These are phyloP conservation scores for Saksenaea oblongispora DNA, from an alignment of 371 early-diverging fungal genomes.

Conservation along the genomic window DNA sequence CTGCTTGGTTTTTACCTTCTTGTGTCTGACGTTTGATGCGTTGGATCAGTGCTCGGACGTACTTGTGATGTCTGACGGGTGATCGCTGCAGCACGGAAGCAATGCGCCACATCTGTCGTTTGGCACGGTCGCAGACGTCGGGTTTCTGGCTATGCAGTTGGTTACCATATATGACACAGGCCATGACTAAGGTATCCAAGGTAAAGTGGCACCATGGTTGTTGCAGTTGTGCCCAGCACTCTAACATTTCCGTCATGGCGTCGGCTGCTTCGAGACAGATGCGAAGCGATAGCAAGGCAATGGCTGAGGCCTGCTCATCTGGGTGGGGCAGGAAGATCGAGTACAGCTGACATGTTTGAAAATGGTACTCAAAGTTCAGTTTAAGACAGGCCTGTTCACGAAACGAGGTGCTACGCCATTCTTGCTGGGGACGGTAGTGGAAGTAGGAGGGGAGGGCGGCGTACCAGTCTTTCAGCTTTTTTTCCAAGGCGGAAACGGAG, in stretches of 20 bases:
- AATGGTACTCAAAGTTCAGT: slow-evolving; percentile 32
- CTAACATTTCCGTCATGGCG: slow-evolving; percentile 25
- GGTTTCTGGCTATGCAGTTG: neutral
- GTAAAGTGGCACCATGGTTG: slow-evolving; percentile 39
- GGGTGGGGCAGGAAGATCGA: slow-evolving; percentile 20
- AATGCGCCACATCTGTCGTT: slow-evolving; percentile 28
- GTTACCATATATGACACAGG: slow-evolving; percentile 11
- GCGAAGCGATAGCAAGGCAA: slow-evolving; percentile 20
- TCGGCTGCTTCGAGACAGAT: slow-evolving; percentile 25
- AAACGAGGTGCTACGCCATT: slow-evolving; percentile 26
- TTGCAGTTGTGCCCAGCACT: slow-evolving; percentile 23
- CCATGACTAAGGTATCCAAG: slow-evolving; percentile 22
- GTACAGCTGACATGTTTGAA: slow-evolving; percentile 30
- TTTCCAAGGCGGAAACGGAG: slow-evolving; percentile 25
- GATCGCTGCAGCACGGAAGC: slow-evolving; percentile 24
- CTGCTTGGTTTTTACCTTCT: slow-evolving; percentile 1
- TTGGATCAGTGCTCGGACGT: slow-evolving; percentile 26
- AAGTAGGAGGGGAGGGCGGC: slow-evolving; percentile 22
- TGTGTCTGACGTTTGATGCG: slow-evolving; percentile 20
- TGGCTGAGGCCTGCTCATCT: slow-evolving; percentile 16
- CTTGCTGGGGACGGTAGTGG: slow-evolving; percentile 18
- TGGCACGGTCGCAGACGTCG: slow-evolving; percentile 12
- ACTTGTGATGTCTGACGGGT: slow-evolving; percentile 45
- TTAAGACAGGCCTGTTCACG: slow-evolving; percentile 39
- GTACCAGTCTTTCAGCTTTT: slow-evolving; percentile 20